Percentiles rank a stretch among this genome's conserved stretches.
Evolutionary conservation across 345 rosid species (phyloP).

Genomic region (Mangifera indica): DNA sequence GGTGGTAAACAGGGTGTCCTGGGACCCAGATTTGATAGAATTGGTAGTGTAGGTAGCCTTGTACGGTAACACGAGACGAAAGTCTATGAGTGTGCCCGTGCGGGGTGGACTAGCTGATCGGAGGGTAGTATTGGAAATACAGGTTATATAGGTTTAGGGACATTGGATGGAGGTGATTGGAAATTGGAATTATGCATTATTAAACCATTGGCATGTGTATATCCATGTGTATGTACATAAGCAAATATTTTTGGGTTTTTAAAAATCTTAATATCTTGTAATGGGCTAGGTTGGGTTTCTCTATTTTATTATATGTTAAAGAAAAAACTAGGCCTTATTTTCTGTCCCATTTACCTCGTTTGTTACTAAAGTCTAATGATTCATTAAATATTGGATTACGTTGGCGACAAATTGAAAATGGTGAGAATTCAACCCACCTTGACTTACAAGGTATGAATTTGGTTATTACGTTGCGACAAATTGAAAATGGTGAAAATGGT

Average conservation of each 20-base stretch:
- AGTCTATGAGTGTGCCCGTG: slow-evolving; percentile 57
- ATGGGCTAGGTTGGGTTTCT: background rate
- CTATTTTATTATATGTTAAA: background rate
- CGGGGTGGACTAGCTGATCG: slow-evolving; percentile 1
- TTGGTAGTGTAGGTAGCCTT: background rate
- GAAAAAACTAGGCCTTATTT: background rate
- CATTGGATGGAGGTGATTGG: slow-evolving; percentile 5
- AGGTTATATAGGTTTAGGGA: background rate
- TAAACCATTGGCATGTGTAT: background rate
- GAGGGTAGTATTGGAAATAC: background rate
- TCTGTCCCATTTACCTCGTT: background rate
- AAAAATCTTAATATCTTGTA: background rate
- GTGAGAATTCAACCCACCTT: too few species aligned
- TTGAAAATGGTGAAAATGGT: too few species aligned
- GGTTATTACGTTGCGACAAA: too few species aligned
- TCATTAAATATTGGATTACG: too few species aligned
- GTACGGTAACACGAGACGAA: slow-evolving; percentile 53
- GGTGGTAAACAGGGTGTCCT: too few species aligned
- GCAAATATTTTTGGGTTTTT: background rate
- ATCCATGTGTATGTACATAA: background rate
- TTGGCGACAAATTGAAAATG: too few species aligned
- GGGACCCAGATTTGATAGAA: background rate
- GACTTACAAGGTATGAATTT: too few species aligned
- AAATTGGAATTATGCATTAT: background rate
- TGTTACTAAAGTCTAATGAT: background rate